Percentiles rank a stretch among this genome's conserved stretches.
phyloP scores from a whole-genome alignment of 2,329 filamentous ascomycete species.

The Xylaria sp. region DNA sequence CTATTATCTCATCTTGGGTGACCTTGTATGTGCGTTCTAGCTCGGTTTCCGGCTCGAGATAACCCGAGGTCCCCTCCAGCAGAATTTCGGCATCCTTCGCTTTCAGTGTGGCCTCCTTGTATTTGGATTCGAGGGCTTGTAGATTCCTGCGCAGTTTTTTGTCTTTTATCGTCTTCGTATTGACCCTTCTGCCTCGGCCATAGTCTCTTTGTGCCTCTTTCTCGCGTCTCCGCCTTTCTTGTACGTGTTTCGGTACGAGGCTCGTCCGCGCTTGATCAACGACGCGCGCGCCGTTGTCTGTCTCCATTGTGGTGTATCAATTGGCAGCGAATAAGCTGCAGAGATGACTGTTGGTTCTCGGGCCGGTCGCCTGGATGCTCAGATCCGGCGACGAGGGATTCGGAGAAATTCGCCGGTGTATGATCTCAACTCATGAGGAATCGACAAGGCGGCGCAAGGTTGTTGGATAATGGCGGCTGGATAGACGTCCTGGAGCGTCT shows the following conservation, averaged over 20 bases:
- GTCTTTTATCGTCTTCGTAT: conserved; percentile 80
- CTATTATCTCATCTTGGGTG: conserved; percentile 84
- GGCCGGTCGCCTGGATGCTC: no score
- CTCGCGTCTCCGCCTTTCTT: conserved; percentile 62
- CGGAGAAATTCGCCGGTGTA: conserved; percentile 2
- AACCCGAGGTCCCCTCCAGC: conserved; percentile 85
- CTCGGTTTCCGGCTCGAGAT: conserved; percentile 87
- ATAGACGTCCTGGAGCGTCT: conserved; percentile 18
- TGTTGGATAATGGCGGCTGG: conserved; percentile 15
- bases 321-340: background rate
- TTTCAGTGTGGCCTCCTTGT: conserved; percentile 80
- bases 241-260: conserved; percentile 63
- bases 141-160: conserved; percentile 89
- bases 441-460: conserved; percentile 23
- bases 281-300: conserved; percentile 63
- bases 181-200: conserved; percentile 82
- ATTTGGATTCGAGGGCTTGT: conserved; percentile 81
- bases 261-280: conserved; percentile 63
- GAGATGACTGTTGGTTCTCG: background rate
- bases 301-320: conserved; percentile 38
- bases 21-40: conserved; percentile 94
- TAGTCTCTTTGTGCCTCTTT: conserved; percentile 79
- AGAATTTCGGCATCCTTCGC: conserved; percentile 97
- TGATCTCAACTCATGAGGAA: conserved; percentile 2
- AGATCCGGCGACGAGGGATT: background rate